A percentile compares a stretch with the other conserved stretches of the same genome.
phyloP scores from a whole-genome alignment of 2,329 filamentous ascomycete genomes.

The Pochonia chlamydosporia region DNA sequence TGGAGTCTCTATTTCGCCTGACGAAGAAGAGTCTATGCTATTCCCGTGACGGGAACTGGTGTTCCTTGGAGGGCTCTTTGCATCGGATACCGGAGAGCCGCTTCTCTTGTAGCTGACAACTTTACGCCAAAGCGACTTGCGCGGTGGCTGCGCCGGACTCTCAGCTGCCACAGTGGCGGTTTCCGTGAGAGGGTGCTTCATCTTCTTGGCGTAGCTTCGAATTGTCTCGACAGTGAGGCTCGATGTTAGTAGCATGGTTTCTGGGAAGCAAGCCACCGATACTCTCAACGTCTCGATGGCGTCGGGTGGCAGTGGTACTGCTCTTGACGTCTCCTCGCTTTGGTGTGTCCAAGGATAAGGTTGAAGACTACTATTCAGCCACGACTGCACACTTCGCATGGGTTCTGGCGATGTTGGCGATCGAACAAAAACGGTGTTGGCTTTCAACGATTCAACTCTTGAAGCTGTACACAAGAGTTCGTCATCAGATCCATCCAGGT shows the following conservation, averaged over 20 bases:
- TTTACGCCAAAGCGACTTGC: slow-evolving; percentile 30
- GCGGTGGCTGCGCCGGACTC: slow-evolving; percentile 9
- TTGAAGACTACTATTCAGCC: slow-evolving; percentile 26
- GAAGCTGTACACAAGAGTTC: slow-evolving; percentile 9
- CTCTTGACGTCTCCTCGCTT: slow-evolving; percentile 30
- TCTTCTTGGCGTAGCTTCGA: slow-evolving; percentile 47
- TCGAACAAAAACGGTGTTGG: slow-evolving; percentile 21
- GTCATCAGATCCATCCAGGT: slow-evolving; percentile 3
- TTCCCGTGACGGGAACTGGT: slow-evolving; percentile 5
- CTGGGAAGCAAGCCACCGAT: slow-evolving; percentile 51
- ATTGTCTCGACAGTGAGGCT: slow-evolving; percentile 54
- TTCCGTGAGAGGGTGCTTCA: slow-evolving; percentile 34
- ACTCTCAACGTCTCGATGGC: slow-evolving; percentile 49
- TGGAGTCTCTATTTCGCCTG: slow-evolving; percentile 14
- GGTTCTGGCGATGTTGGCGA: slow-evolving; percentile 29
- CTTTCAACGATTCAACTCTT: slow-evolving; percentile 10
- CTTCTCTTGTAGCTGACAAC: slow-evolving; percentile 26
- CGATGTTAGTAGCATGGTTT: slow-evolving; percentile 51
- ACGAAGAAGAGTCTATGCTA: slow-evolving; percentile 11
- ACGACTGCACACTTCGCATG: slow-evolving; percentile 28
- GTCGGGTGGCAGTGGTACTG: slow-evolving; percentile 45
- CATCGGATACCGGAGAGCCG: slow-evolving; percentile 9
- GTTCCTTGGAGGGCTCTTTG: background rate
- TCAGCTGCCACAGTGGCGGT: slow-evolving; percentile 15
- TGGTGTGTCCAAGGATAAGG: slow-evolving; percentile 22